phyloP scores from a whole-genome alignment of 2,329 filamentous ascomycete species.

The Nothomitra cinnamomea region DNA sequence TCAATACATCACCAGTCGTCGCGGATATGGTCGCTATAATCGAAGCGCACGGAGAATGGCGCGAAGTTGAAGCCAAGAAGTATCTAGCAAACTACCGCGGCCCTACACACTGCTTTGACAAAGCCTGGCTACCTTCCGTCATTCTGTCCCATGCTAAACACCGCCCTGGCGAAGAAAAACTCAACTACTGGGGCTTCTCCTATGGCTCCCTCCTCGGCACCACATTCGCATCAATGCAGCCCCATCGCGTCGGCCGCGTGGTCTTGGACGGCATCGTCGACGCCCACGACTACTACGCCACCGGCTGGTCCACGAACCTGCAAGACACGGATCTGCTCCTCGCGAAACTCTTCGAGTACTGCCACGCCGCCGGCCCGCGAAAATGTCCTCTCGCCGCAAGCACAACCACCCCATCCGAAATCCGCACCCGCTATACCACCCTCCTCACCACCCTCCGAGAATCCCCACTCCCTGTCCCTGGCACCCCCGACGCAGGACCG shows the following conservation, averaged over 20 bases:
- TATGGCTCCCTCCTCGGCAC: slow-evolving; percentile 30
- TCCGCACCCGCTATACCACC: slow-evolving; percentile 10
- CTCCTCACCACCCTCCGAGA: slow-evolving; percentile 13
- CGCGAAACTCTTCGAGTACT: slow-evolving; percentile 19
- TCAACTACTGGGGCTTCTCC: slow-evolving; percentile 26
- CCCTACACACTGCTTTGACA: neutral
- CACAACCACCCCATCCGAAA: slow-evolving; percentile 15
- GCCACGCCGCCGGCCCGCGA: slow-evolving; percentile 15
- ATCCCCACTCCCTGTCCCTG: slow-evolving; percentile 16
- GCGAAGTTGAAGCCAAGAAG: slow-evolving; percentile 17
- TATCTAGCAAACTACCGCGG: neutral
- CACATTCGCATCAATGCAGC: slow-evolving; percentile 29
- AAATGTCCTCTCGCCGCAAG: slow-evolving; percentile 18
- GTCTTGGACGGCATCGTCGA: slow-evolving; percentile 24
- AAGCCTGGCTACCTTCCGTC: neutral
- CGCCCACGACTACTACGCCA: slow-evolving; percentile 19
- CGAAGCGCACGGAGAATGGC: slow-evolving; percentile 24
- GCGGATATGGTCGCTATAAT: slow-evolving; percentile 22
- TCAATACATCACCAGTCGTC: slow-evolving; percentile 20
- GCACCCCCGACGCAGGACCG: slow-evolving; percentile 17
- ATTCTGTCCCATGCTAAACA: slow-evolving; percentile 18
- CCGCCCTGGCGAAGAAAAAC: slow-evolving; percentile 12
- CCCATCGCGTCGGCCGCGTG: slow-evolving; percentile 19
- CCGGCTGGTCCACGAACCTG: slow-evolving; percentile 14
- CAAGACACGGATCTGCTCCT: slow-evolving; percentile 22